phyloP scores from a whole-genome alignment of 768 basidiomycete species.

The Xerocomus potaroensis region DNA sequence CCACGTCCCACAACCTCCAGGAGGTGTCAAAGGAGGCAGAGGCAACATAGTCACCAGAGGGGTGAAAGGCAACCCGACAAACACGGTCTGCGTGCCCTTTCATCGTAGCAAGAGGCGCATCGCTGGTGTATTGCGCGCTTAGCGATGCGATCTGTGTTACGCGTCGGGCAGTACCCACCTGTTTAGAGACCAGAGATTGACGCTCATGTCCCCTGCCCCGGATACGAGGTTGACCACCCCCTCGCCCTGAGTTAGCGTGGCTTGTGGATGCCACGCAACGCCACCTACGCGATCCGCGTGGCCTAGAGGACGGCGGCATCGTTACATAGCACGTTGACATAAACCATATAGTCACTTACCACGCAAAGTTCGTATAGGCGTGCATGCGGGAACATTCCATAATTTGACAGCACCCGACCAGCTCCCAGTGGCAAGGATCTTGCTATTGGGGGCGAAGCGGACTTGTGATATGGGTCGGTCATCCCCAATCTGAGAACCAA shows the following conservation, averaged over 20 bases:
- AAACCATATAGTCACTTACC: constrained; percentile 42
- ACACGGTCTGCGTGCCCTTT: constrained; percentile 89
- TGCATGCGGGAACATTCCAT: constrained; percentile 94
- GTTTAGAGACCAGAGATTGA: constrained; percentile 87
- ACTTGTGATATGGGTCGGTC: constrained; percentile 92
- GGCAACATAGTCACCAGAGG: constrained; percentile 89
- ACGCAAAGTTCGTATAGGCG: constrained; percentile 66
- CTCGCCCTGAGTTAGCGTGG: constrained; percentile 66
- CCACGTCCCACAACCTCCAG: constrained; percentile 98
- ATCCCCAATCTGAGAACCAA: constrained; percentile 98
- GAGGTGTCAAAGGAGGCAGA: constrained; percentile 97
- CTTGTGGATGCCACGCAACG: constrained; percentile 95
- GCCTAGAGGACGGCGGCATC: constrained; percentile 39
- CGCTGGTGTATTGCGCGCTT: constrained; percentile 42
- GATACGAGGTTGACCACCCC: constrained; percentile 80
- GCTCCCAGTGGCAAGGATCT: constrained; percentile 85
- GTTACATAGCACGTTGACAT: constrained; percentile 1
- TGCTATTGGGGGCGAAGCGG: constrained; percentile 89
- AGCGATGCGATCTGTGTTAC: constrained; percentile 3
- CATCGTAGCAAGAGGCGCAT: constrained; percentile 79
- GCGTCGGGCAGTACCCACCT: constrained; percentile 44
- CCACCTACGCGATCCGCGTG: constrained; percentile 92
- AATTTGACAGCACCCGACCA: constrained; percentile 95
- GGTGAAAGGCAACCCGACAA: constrained; percentile 94
- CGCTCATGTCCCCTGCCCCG: constrained; percentile 81